A percentile compares a stretch with the other conserved stretches of the same genome.
phyloP scores from a whole-genome alignment of 2,329 filamentous ascomycete species.

The Penicillium crustosum region DNA sequence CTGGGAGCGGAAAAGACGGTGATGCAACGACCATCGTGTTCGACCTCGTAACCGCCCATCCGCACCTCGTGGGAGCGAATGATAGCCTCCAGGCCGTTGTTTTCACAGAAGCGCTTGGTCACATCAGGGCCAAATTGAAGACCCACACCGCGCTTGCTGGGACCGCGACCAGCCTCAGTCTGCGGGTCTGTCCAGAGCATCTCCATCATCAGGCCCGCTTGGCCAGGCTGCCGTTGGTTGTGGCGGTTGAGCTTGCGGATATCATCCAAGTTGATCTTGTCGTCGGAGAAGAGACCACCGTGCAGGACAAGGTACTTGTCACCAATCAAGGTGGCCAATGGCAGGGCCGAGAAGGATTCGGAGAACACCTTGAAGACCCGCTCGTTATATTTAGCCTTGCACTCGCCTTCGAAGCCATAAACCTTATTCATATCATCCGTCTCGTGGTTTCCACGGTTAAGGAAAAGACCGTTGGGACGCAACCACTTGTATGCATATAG shows the following conservation, averaged over 20 bases:
- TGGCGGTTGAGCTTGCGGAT: conserved; percentile 91
- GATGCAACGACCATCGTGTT: conserved; percentile 93
- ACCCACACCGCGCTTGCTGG: conserved; percentile 94
- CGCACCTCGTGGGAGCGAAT: conserved; percentile 97
- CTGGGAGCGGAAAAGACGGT: conserved; percentile 97
- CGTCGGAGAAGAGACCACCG: conserved; percentile 90
- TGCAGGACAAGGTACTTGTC: conserved; percentile 89
- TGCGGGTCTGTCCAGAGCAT: conserved; percentile 99
- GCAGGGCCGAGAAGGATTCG: conserved; percentile 92
- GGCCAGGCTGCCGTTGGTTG: conserved; percentile 86
- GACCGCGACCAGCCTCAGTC: conserved; percentile 76
- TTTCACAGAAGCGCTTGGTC: conserved; percentile 94
- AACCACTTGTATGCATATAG: conserved; percentile 98
- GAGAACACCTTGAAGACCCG: conserved; percentile 96
- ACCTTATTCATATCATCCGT: conserved; percentile 99
- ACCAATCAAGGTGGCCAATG: conserved; percentile 87
- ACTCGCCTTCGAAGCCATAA: conserved; percentile 98
- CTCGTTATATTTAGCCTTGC: conserved; percentile 97
- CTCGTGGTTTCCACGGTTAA: conserved; percentile 98
- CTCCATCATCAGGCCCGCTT: conserved; percentile 98
- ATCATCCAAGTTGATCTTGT: conserved; percentile 87
- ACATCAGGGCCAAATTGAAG: conserved; percentile 96
- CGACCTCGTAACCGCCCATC: conserved; percentile 99
- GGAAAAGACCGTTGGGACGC: conserved; percentile 80
- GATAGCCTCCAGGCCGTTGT: conserved; percentile 88